Evolutionary conservation across 768 basidiomycete genomes (phyloP).

Genomic region (Lentinus tigrinus): DNA sequence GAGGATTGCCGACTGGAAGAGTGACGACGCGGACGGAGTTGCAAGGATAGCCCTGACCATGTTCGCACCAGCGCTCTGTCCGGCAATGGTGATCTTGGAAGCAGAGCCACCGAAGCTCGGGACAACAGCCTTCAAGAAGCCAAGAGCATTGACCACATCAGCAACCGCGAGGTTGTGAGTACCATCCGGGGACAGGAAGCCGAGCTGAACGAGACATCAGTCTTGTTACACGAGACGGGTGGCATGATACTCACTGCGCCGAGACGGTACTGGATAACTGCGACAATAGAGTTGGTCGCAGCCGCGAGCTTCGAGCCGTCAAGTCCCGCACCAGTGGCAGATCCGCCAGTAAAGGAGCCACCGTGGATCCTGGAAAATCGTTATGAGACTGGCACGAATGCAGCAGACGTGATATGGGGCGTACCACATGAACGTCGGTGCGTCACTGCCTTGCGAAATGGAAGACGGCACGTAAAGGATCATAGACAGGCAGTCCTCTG

Average conservation of each 20-base stretch:
- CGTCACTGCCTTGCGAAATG: constrained; percentile 30
- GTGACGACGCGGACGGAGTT: constrained; percentile 61
- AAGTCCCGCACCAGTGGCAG: constrained; percentile 67
- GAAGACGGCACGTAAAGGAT: constrained; percentile 65
- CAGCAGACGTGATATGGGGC: constrained; percentile 17
- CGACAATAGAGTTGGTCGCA: constrained; percentile 73
- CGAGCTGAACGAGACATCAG: constrained; percentile 47
- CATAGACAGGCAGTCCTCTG: constrained; percentile 83
- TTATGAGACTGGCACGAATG: not conserved
- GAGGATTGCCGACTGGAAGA: constrained; percentile 78
- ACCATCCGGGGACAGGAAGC: constrained; percentile 70
- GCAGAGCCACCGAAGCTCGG: constrained; percentile 67
- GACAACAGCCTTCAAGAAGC: constrained; percentile 56
- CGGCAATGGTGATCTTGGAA: constrained; percentile 70
- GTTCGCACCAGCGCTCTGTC: constrained; percentile 79
- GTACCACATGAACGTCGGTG: constrained; percentile 62
- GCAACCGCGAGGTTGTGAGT: constrained; percentile 69
- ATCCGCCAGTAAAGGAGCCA: constrained; percentile 74
- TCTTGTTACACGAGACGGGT: constrained; percentile 1
- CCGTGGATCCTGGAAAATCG: constrained; percentile 71
- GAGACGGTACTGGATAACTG: constrained; percentile 82
- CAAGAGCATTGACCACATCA: constrained; percentile 64
- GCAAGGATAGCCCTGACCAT: constrained; percentile 79
- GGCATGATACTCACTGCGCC: constrained; percentile 54
- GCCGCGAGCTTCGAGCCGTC: constrained; percentile 76